A percentile compares a stretch with the other conserved stretches of the same genome.
These are phyloP conservation scores for Ophiostoma ulmi DNA, from an alignment of 2,329 filamentous ascomycete genomes.

Conservation along the genomic window DNA sequence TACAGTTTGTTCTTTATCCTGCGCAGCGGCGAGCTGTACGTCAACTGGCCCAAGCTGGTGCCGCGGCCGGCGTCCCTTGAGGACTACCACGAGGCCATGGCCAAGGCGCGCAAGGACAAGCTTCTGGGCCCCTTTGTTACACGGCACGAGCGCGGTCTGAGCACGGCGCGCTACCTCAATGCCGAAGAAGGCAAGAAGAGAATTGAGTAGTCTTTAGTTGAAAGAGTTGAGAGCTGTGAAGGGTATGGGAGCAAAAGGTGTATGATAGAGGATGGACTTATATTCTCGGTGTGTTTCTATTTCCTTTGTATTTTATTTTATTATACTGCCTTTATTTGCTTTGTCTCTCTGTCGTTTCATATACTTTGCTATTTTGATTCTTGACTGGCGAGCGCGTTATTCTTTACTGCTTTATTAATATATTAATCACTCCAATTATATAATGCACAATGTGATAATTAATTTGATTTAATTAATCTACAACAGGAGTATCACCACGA, in stretches of 20 bases:
- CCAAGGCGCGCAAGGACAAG: constrained; percentile 74
- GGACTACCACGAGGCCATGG: constrained; percentile 80
- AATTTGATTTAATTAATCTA: neutral
- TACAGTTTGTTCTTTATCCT: constrained; percentile 75
- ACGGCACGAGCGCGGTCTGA: constrained; percentile 74
- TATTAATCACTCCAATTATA: neutral
- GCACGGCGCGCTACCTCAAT: constrained; percentile 73
- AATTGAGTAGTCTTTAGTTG: constrained; percentile 59
- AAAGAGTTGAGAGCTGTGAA: neutral
- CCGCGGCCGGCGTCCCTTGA: constrained; percentile 81
- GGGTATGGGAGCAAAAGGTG: neutral
- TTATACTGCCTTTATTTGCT: neutral
- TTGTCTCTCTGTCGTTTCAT: neutral
- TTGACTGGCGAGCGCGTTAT: constrained; percentile 1
- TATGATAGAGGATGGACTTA: neutral
- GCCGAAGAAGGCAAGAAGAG: constrained; percentile 98
- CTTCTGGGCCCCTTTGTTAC: constrained; percentile 71
- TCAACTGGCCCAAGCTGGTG: constrained; percentile 97
- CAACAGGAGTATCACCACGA: too few species aligned
- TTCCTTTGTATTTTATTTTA: constrained; percentile 13
- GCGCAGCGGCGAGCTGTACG: constrained; percentile 85
- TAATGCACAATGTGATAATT: neutral
- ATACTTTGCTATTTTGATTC: neutral
- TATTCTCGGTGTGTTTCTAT: neutral
- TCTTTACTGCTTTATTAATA: neutral